phyloP scores from a whole-genome alignment of 2,329 filamentous ascomycete species.

The Colletotrichum tofieldiae region DNA sequence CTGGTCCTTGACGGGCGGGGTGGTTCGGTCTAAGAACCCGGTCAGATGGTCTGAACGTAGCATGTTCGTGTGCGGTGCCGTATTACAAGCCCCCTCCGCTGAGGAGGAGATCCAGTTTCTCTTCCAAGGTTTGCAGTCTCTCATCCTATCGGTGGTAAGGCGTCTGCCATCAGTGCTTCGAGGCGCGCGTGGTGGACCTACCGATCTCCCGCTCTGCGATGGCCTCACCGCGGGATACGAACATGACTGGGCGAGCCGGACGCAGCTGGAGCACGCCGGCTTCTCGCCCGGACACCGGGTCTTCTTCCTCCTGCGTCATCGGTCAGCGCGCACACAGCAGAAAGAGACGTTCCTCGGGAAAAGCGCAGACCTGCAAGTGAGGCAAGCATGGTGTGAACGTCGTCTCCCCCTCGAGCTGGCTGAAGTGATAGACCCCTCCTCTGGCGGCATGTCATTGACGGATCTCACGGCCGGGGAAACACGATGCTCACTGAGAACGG shows the following conservation, averaged over 20 bases:
- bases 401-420: constrained; percentile 53
- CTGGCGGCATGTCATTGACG: constrained; percentile 51
- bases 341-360: neutral
- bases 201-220: constrained; percentile 60
- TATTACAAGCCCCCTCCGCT: constrained; percentile 57
- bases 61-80: constrained; percentile 36
- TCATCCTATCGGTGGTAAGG: constrained; percentile 57
- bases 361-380: constrained; percentile 63
- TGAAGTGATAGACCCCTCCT: constrained; percentile 47
- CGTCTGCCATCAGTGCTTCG: neutral
- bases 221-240: constrained; percentile 59
- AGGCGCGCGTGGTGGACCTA: constrained; percentile 48
- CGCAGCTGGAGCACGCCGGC: constrained; percentile 66
- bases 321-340: constrained; percentile 35
- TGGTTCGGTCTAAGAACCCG: constrained; percentile 50
- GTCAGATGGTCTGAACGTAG: constrained; percentile 49
- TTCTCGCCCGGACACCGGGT: constrained; percentile 67
- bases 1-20: constrained; percentile 47
- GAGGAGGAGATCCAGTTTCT: constrained; percentile 66
- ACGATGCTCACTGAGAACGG: constrained; percentile 22
- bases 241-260: constrained; percentile 63
- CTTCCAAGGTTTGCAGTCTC: constrained; percentile 65
- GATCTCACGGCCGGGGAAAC: constrained; percentile 32
- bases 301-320: constrained; percentile 60
- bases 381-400: constrained; percentile 60